Conservation (phyloP, 306 rosid genomes). For the Fragaria iinumae region DNA sequence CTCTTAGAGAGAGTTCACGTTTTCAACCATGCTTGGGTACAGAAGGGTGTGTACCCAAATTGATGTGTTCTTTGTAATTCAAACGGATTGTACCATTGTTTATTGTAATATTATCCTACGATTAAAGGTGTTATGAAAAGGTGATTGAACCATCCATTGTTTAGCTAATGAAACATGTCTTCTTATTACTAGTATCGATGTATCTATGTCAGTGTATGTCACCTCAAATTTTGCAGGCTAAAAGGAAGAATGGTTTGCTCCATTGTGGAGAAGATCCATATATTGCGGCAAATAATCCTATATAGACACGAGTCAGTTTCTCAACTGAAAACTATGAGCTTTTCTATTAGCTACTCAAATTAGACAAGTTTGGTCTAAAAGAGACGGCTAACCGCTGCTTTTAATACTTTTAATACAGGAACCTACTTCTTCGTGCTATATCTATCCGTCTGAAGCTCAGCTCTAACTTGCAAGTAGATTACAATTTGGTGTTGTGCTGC, state of each 20-base stretch:
- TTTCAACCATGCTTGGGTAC: slow-evolving; percentile 2
- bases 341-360: slow-evolving; percentile 14
- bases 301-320: background rate
- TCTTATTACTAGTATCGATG: background rate
- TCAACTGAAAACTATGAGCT: background rate
- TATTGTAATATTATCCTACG: slow-evolving; percentile 5
- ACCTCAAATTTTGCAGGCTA: background rate
- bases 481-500: background rate
- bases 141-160: background rate
- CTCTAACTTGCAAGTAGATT: background rate
- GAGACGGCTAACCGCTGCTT: background rate
- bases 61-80: background rate
- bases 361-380: slow-evolving; percentile 9
- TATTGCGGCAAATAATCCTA: background rate
- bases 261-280: slow-evolving; percentile 22
- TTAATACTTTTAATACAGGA: background rate
- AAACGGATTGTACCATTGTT: background rate
- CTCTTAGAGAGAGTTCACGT: background rate
- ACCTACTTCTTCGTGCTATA: background rate
- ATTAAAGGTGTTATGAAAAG: background rate
- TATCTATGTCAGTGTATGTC: too few relatives aligned
- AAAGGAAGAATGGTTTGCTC: background rate
- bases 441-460: background rate
- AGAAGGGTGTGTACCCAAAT: background rate
- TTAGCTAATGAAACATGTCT: background rate